Conservation (phyloP, 1,284 basidiomycete genomes). For the Psilocybe mexicana region DNA sequence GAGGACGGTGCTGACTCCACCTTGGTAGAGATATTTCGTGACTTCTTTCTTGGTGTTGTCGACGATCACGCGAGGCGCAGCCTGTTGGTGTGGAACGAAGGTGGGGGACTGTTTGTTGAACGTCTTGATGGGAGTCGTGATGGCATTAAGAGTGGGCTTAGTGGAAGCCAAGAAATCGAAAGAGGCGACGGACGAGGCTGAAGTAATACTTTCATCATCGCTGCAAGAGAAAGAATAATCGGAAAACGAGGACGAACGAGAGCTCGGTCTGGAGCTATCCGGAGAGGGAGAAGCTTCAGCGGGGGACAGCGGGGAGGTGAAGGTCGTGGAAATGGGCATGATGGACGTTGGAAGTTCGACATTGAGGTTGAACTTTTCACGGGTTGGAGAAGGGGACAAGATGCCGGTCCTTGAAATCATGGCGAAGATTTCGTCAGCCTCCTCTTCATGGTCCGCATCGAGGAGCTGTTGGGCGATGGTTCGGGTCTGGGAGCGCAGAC, state of each 20-base stretch:
- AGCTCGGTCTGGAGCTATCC: conserved; percentile 34
- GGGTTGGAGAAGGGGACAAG: conserved; percentile 62
- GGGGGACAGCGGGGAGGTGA: conserved; percentile 40
- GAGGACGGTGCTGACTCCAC: conserved; percentile 77
- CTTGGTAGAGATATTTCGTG: conserved; percentile 67
- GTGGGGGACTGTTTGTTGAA: conserved; percentile 11
- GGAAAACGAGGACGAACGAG: conserved; percentile 38
- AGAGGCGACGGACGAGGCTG: conserved; percentile 24
- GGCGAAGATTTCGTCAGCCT: conserved; percentile 59
- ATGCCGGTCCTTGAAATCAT: conserved; percentile 67
- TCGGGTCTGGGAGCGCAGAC: conserved; percentile 19
- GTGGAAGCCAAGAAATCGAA: conserved; percentile 18
- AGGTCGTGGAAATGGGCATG: conserved; percentile 26
- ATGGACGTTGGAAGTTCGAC: conserved; percentile 32
- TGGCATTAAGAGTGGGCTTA: background rate
- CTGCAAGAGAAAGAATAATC: conserved; percentile 34
- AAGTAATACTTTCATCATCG: conserved; percentile 29
- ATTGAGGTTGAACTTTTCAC: conserved; percentile 43
- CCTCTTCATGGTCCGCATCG: conserved; percentile 53
- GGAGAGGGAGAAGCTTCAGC: conserved; percentile 23
- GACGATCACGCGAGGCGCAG: conserved; percentile 40
- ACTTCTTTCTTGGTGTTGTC: conserved; percentile 64
- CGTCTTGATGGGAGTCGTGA: background rate
- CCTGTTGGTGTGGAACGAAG: conserved; percentile 17
- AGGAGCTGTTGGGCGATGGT: conserved; percentile 66